Evolutionary conservation across 1,139 yeast genomes (phyloP), one percentile per base, ranked within the genome.

Genomic region (Citeromyces siamensis): DNA sequence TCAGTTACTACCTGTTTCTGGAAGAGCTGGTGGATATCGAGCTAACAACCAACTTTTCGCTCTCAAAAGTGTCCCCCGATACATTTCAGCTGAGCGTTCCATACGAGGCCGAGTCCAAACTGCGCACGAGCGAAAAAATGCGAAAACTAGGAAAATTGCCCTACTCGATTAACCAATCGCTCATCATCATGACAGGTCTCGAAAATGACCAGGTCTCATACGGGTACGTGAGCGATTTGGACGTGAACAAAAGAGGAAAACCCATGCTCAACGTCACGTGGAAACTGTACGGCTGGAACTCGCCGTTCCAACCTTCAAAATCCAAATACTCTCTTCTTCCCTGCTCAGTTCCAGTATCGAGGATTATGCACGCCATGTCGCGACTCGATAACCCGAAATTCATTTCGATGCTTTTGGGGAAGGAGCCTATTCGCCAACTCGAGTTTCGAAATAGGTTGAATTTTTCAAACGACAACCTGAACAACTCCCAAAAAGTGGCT

Each of bases 401-500:
- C 47, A 65, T 63, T 34, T 68, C 68, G 37, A 64, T 78, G 68
- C 52, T 78, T 16, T 51, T 77, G 37, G 86, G 85, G 6, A 66
- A 74, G 36, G 68, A 68, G 18, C 73, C 75, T 2, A 71, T 79
- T 40, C 70, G 60, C 44, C 82, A 75, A 46, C 62, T 77, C 31
- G 63, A 62, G 8, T 77, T 76, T 51, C 65, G 64, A 35, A 77
- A 75, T 50, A 77, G 48, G 83, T 36, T 59, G 3, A 44, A 56
- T 1, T 75, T 70, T 48, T 57, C 68, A 41, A 75, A 85, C 50
- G 40, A 52, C 0, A 51, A 57, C 3, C 58, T 90, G 36, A 90
- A 90, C 45, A 62, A 58, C 0, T 80, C 95, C 0, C 98, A 90
- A 51, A 75, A 75, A 16, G 61, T 70, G 33, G 84, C 86, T 0